Conservation (phyloP, 2,329 filamentous ascomycete genomes). For the Orbilia oligospora region DNA sequence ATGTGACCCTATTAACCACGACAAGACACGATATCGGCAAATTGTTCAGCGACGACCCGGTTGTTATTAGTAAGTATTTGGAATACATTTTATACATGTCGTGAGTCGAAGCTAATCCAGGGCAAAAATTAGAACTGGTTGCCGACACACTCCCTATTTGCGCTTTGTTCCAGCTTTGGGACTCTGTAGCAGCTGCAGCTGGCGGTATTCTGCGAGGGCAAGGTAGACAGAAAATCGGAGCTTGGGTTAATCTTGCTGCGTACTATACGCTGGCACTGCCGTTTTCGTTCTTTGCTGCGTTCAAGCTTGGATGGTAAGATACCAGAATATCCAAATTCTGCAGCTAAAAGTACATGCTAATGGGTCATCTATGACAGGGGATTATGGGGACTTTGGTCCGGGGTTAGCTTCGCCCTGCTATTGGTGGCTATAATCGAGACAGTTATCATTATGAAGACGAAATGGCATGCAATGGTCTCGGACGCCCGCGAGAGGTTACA, state of each 20-base stretch:
- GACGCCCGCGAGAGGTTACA: slow-evolving; percentile 57
- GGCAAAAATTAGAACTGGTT: slow-evolving; percentile 70
- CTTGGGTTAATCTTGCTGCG: slow-evolving; percentile 86
- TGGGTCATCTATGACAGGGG: slow-evolving; percentile 66
- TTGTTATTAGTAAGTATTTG: slow-evolving; percentile 72
- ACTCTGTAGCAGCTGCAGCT: slow-evolving; percentile 82
- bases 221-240: slow-evolving; percentile 89
- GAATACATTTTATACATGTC: neutral
- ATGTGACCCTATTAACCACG: slow-evolving; percentile 77
- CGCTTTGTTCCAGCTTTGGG: slow-evolving; percentile 90
- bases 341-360: slow-evolving; percentile 15
- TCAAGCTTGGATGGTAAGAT: slow-evolving; percentile 77
- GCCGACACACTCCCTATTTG: slow-evolving; percentile 82
- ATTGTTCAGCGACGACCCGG: slow-evolving; percentile 81
- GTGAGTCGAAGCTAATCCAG: neutral
- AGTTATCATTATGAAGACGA: slow-evolving; percentile 39
- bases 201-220: slow-evolving; percentile 89
- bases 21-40: slow-evolving; percentile 81
- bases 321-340: neutral
- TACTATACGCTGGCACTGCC: slow-evolving; percentile 92
- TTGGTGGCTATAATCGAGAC: slow-evolving; percentile 65
- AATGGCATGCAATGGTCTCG: slow-evolving; percentile 56
- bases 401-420: slow-evolving; percentile 79
- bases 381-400: slow-evolving; percentile 84
- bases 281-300: slow-evolving; percentile 82